phyloP scores from a whole-genome alignment of 176 grass and related monocot species.

The Paspalum notatum region DNA sequence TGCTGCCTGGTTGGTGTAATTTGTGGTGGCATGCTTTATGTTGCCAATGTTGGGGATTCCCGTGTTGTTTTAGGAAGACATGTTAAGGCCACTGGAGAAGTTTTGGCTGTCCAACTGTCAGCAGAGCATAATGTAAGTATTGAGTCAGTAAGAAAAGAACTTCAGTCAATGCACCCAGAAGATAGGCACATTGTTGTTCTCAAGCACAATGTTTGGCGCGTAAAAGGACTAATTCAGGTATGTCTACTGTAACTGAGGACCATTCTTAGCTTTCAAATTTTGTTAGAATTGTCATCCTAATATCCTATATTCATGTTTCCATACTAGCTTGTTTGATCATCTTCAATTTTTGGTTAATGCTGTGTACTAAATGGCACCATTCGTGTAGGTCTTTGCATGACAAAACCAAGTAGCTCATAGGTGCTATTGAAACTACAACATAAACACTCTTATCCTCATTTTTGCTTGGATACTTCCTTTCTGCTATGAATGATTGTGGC shows the following conservation, averaged over 20 bases:
- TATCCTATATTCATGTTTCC: slow-evolving; percentile 3
- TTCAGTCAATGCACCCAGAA: slow-evolving; percentile 80
- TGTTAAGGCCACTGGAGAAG: slow-evolving; percentile 88
- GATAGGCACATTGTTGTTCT: slow-evolving; percentile 87
- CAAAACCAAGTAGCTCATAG: neutral
- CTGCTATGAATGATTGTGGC: neutral
- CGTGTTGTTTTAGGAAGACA: slow-evolving; percentile 75
- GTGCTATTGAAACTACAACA: neutral
- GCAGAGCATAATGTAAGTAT: slow-evolving; percentile 92
- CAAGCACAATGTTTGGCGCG: slow-evolving; percentile 97
- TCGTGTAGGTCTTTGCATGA: neutral
- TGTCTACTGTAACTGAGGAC: slow-evolving; percentile 6
- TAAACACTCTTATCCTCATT: neutral
- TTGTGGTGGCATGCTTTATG: slow-evolving; percentile 67
- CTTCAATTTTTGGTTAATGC: neutral
- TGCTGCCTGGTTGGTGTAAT: slow-evolving; percentile 94
- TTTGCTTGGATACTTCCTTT: neutral
- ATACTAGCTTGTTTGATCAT: neutral
- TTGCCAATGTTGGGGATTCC: slow-evolving; percentile 89
- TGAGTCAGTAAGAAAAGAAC: slow-evolving; percentile 78
- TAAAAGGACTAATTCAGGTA: slow-evolving; percentile 97
- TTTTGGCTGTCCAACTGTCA: slow-evolving; percentile 86
- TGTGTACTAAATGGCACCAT: neutral
- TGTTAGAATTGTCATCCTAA: neutral
- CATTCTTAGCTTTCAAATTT: neutral